Evolutionary conservation across 225 moss, liverwort and hornwort species (phyloP).

Genomic region (Thuidium tamariscinum): DNA sequence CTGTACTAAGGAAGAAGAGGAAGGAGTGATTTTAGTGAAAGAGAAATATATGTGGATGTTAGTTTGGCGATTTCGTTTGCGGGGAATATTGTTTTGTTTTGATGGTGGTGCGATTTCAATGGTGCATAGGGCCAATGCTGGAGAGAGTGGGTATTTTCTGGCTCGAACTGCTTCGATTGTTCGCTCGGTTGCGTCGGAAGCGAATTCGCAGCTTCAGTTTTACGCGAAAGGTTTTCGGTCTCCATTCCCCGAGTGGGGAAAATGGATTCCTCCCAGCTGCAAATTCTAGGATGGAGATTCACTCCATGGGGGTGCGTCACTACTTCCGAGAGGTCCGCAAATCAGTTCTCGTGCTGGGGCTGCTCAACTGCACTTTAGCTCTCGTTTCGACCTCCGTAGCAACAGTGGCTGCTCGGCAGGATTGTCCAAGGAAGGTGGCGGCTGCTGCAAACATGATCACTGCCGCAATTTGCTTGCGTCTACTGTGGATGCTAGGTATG

Average conservation of each 20-base stretch:
- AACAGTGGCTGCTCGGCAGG: neutral
- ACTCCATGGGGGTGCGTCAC: neutral
- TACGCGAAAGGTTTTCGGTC: neutral
- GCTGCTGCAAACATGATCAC: neutral
- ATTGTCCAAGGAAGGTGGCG: neutral
- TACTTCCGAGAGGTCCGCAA: neutral
- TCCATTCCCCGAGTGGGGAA: neutral
- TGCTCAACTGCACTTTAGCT: neutral
- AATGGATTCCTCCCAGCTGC: neutral
- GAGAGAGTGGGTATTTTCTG: slow-evolving; percentile 21
- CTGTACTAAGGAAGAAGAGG: too few relatives aligned
- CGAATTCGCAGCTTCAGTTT: neutral
- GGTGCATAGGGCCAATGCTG: slow-evolving; percentile 9
- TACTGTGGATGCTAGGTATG: neutral
- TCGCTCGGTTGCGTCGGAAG: slow-evolving; percentile 3
- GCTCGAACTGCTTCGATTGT: slow-evolving; percentile 22
- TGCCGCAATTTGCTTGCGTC: neutral
- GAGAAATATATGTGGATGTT: neutral
- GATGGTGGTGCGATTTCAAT: neutral
- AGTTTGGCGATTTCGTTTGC: neutral
- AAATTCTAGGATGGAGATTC: neutral
- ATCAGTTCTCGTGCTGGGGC: neutral
- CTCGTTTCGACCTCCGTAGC: neutral
- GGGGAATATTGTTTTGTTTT: neutral
- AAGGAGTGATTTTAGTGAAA: neutral